Conservation (phyloP, 2,329 filamentous ascomycete genomes). For the Cladophialophora immunda region DNA sequence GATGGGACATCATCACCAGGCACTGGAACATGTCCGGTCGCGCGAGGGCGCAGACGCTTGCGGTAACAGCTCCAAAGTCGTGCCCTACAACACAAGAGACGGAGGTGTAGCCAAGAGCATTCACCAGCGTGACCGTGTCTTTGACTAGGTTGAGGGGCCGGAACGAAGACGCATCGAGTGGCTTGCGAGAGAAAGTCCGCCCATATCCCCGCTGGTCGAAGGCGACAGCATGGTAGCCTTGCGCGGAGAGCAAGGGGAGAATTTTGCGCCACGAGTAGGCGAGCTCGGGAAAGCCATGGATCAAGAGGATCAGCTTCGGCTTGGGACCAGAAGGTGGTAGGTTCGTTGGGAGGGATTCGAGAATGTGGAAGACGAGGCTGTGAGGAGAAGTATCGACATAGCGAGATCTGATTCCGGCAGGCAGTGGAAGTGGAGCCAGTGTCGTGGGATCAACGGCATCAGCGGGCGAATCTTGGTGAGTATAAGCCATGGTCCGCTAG, state of each 20-base stretch:
- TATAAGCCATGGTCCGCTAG: conserved; percentile 30
- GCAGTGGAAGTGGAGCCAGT: conserved; percentile 62
- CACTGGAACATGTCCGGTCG: conserved; percentile 71
- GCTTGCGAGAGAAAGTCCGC: conserved; percentile 65
- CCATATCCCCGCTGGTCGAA: conserved; percentile 75
- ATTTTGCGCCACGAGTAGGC: conserved; percentile 75
- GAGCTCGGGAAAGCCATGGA: conserved; percentile 70
- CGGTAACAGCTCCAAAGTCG: conserved; percentile 71
- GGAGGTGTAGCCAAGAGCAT: conserved; percentile 66
- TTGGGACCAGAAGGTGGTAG: conserved; percentile 23
- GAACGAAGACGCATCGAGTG: conserved; percentile 52
- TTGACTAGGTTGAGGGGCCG: conserved; percentile 66
- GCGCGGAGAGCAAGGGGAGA: conserved; percentile 64
- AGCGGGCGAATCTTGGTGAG: conserved; percentile 35
- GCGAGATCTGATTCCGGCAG: conserved; percentile 62
- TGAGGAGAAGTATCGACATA: conserved; percentile 64
- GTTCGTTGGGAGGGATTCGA: conserved; percentile 37
- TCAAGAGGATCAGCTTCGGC: conserved; percentile 38
- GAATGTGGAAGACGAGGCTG: conserved; percentile 67
- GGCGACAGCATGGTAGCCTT: conserved; percentile 72
- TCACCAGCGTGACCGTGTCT: conserved; percentile 68
- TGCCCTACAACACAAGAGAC: conserved; percentile 71
- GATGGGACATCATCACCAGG: conserved; percentile 71
- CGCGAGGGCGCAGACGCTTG: conserved; percentile 67
- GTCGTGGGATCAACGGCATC: conserved; percentile 33